Conservation (phyloP, 2,329 filamentous ascomycete species). For the Phaeosphaeriaceae sp. region DNA sequence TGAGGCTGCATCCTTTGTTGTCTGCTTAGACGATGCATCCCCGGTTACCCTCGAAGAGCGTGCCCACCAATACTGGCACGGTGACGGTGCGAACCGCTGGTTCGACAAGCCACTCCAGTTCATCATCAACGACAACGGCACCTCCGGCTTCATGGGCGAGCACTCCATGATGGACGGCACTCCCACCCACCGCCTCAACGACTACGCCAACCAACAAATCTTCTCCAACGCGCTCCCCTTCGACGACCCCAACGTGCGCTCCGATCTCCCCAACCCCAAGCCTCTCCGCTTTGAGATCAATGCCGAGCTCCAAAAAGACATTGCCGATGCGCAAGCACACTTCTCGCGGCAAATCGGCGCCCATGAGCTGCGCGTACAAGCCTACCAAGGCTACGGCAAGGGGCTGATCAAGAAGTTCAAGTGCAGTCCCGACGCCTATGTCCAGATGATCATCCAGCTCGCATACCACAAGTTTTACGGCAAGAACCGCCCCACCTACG, state of each 20-base stretch:
- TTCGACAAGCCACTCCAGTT: constrained; percentile 98
- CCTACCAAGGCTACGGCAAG: constrained; percentile 97
- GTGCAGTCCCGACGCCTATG: constrained; percentile 95
- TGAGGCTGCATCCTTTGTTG: constrained; percentile 86
- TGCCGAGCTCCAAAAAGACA: constrained; percentile 76
- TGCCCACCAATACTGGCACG: constrained; percentile 96
- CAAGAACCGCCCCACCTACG: constrained; percentile 96
- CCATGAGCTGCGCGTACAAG: constrained; percentile 92
- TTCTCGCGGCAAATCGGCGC: constrained; percentile 82
- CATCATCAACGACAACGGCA: constrained; percentile 97
- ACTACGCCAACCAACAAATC: constrained; percentile 90
- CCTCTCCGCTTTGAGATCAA: constrained; percentile 81
- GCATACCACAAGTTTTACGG: constrained; percentile 99
- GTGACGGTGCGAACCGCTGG: constrained; percentile 94
- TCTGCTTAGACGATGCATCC: constrained; percentile 90
- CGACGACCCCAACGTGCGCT: constrained; percentile 77
- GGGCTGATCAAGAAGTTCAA: constrained; percentile 99
- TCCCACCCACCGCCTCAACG: constrained; percentile 94
- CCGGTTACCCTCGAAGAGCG: constrained; percentile 96
- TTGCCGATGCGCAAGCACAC: constrained; percentile 79
- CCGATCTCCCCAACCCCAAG: constrained; percentile 81
- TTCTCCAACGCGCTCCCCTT: constrained; percentile 95
- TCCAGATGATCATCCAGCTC: constrained; percentile 98
- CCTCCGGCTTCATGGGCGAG: constrained; percentile 96
- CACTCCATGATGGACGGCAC: constrained; percentile 99